Evolutionary conservation across 192 early-diverging fungal species (phyloP), one percentile per base, ranked within the genome.

Genomic region (Backusella tuberculispora): DNA sequence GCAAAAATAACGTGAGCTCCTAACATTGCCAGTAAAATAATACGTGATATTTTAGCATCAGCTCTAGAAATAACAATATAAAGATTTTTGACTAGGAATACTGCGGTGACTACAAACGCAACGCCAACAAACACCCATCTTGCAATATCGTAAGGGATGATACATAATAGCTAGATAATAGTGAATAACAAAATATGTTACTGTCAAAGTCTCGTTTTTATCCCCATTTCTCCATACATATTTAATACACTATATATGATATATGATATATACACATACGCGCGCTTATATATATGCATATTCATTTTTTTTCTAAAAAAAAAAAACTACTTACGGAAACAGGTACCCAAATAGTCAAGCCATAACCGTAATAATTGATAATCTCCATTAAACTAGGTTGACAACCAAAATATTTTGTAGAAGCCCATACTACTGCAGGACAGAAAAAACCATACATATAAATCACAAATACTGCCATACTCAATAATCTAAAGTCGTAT

Each of bases 311-410:
- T 56, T 29, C 68, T 41, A 21, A 5, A 41, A 60, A 15, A 7
- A 40, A 5, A 14, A 60, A 72, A 45, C n/a, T 17, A 74, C 85
- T 75, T 82, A 94, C 91, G 37, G 95, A 90, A 41, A 96, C 91
- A 6, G 96, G 97, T 63, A 99, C 90, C 97, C 97, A 99, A 56
- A 97, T 85, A 8, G 95, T 88, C 82, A 99, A 82, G 4, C 90
- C 90, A 79, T 99, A 99, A 15, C 97, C 98, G 78, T 95, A 97
- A 29, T 97, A 85, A 71, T 91, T 89, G 37, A 96, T 65, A 71
- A 95, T 88, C 80, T 98, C 94, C 37, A 99, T 76, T n/a, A 99
- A 80, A n/a, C 85, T 89, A 9, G 94, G 92, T 14, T 89, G 87
- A 75, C 90, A 90, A 24, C 91, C 92, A 84, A 91, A 95, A 76